Base-by-base conservation (phyloP, 768 basidiomycete species). In the Lentinula lateritia region DNA sequence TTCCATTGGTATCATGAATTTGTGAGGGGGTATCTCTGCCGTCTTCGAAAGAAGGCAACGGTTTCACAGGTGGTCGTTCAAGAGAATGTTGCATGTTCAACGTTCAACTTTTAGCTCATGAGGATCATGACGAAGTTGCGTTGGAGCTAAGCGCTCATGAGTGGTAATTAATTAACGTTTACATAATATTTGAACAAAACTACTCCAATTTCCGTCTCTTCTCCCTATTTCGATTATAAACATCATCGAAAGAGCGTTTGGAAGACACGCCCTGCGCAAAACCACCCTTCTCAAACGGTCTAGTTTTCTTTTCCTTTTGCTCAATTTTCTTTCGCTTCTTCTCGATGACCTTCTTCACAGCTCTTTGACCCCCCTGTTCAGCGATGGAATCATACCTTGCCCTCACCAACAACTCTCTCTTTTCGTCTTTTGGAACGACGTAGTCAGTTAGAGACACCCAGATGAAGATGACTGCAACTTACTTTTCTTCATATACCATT, bases 401-500 rank as follows among this genome's bases (percentile, higher is more conserved):
- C 58, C 86, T 84, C 60, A 85, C 74, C 0, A 96, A 67, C 32
- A 94, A 65, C 59, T 88, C 81, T 67, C 86, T 90, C 78, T 92
- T 87, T 66, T 92, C 92, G 54, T 84, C 93, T 95, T 72, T 54
- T 64, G 58, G 56, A 18, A 9, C 20, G 18, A 65, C 39, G 52
- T 59, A 39, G 41, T 62, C 52, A 63, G 65, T 32, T n/a, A 28
- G 23, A 20, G 5, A 34, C 7, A 28, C 1, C 3, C 34, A 41
- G 18, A 55, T 39, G 53, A 12, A 23, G 63, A 28, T 20, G 48
- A 34, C 13, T 16, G 46, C 23, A 56, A 74, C 86, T 66, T 69
- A 93, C 95, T 76, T 64, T 85, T 77, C 75, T 96, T 97, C 82
- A 96, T 78, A 75, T 81, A 90, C 92, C 92, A 98, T 46, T 77